Evolutionary conservation across 78 protist species (phyloP).

Genomic region (Dictyostelium firmibasis): DNA sequence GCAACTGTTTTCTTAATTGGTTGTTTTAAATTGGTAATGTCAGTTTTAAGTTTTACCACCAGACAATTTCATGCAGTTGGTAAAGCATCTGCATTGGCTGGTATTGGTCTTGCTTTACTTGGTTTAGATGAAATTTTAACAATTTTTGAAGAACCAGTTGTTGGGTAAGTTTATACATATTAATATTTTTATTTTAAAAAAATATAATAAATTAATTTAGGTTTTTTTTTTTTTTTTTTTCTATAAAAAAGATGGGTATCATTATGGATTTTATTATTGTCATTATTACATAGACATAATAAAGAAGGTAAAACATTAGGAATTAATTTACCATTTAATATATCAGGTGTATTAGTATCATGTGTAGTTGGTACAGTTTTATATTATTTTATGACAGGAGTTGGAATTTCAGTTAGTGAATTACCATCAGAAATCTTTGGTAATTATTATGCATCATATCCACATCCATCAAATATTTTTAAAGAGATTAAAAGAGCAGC

Average conservation of each 20-base stretch:
- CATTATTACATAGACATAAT: constrained; percentile 36
- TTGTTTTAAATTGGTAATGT: background rate
- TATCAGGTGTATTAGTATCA: constrained; percentile 34
- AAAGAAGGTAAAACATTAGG: background rate
- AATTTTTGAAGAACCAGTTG: constrained; percentile 53
- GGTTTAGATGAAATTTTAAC: constrained; percentile 44
- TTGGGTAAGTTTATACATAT: background rate
- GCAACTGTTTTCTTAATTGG: constrained; percentile 63
- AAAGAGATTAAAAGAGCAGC: constrained; percentile 1
- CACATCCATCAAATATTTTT: constrained; percentile 61
- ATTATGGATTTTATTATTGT: constrained; percentile 26
- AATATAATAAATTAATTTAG: too few species aligned
- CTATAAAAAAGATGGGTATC: constrained; percentile 11
- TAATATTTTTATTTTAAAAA: too few species aligned
- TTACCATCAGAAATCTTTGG: constrained; percentile 1
- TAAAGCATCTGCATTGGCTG: constrained; percentile 60
- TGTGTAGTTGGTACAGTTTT: constrained; percentile 35
- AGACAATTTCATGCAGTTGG: constrained; percentile 65
- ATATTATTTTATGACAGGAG: constrained; percentile 51
- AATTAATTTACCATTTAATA: constrained; percentile 29
- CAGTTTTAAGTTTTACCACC: constrained; percentile 30
- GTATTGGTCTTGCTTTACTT: constrained; percentile 57
- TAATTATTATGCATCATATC: background rate
- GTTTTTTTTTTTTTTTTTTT: too few species aligned
- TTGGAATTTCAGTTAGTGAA: constrained; percentile 23